Evolutionary conservation across 768 basidiomycete species (phyloP).

Genomic region (Panus rudis): DNA sequence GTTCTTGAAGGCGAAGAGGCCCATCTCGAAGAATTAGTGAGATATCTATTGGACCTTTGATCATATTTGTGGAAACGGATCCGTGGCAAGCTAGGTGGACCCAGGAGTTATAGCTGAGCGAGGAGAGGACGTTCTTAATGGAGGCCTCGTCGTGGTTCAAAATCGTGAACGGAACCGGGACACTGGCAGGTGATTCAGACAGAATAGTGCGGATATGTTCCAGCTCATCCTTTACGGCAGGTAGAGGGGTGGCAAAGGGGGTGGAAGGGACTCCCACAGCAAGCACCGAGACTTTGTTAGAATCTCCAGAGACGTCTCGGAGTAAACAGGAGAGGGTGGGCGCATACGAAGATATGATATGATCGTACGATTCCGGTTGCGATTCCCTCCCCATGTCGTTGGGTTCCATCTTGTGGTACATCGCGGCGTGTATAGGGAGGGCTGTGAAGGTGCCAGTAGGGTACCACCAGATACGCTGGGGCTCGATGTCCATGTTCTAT

Average conservation of each 20-base stretch:
- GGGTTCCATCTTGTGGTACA: no score
- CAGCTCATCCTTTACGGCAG: slow-evolving; percentile 6
- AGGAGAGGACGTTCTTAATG: slow-evolving; percentile 4
- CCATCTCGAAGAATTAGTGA: slow-evolving; percentile 24
- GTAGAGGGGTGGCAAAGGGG: slow-evolving; percentile 4
- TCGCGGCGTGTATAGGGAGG: slow-evolving; percentile 29
- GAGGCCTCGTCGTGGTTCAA: neutral
- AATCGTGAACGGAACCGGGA: no score
- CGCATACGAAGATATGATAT: slow-evolving; percentile 27
- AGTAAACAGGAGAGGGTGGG: slow-evolving; percentile 21
- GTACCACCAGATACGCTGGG: slow-evolving; percentile 21
- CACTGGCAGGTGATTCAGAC: no score
- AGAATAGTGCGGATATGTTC: no score
- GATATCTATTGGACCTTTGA: slow-evolving; percentile 19
- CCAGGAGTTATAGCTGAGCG: slow-evolving; percentile 7
- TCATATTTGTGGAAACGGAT: no score
- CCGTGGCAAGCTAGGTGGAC: slow-evolving; percentile 26
- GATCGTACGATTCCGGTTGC: slow-evolving; percentile 16
- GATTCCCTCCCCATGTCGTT: no score
- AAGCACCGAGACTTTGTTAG: neutral
- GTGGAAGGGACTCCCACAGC: neutral
- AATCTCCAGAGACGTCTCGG: no score
- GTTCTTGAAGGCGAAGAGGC: slow-evolving; percentile 19
- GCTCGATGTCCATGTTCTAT: neutral
- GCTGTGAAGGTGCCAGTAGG: slow-evolving; percentile 22